Evolutionary conservation across 2,329 filamentous ascomycete genomes (phyloP).

Genomic region (Aureobasidium sp.): DNA sequence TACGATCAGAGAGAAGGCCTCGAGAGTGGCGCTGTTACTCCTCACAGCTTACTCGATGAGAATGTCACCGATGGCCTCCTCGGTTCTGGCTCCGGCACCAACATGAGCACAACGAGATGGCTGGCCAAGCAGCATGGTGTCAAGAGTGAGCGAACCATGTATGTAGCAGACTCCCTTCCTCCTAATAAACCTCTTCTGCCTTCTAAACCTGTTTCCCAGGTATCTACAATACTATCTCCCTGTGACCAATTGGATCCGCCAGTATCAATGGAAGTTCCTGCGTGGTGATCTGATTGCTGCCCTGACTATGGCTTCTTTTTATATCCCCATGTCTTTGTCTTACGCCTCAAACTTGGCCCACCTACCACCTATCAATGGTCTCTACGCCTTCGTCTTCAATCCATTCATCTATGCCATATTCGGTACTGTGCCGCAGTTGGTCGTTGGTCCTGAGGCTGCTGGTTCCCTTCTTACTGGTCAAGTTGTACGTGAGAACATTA

Average conservation of each 20-base stretch:
- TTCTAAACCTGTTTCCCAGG: slow-evolving; percentile 38
- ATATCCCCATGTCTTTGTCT: slow-evolving; percentile 93
- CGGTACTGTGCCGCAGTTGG: slow-evolving; percentile 85
- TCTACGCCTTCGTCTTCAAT: slow-evolving; percentile 91
- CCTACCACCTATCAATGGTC: slow-evolving; percentile 83
- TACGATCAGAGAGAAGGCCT: slow-evolving; percentile 29
- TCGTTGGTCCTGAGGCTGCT: slow-evolving; percentile 90
- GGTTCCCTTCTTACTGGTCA: slow-evolving; percentile 85
- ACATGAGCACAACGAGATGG: slow-evolving; percentile 63
- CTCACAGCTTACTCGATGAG: slow-evolving; percentile 35
- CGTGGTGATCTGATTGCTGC: slow-evolving; percentile 82
- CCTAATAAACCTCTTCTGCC: not conserved
- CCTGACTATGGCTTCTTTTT: slow-evolving; percentile 95
- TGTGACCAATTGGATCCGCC: slow-evolving; percentile 79
- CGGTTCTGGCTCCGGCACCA: slow-evolving; percentile 32
- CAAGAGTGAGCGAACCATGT: slow-evolving; percentile 68
- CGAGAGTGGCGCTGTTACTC: slow-evolving; percentile 22
- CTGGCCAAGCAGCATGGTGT: slow-evolving; percentile 68
- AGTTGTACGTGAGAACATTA: slow-evolving; percentile 72
- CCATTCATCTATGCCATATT: slow-evolving; percentile 86
- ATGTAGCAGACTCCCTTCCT: slow-evolving; percentile 28
- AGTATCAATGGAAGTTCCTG: slow-evolving; percentile 77
- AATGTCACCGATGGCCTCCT: slow-evolving; percentile 39
- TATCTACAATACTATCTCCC: slow-evolving; percentile 93
- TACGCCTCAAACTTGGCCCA: slow-evolving; percentile 88